These are phyloP conservation scores for Paxillus ammoniavirescens DNA, from an alignment of 768 basidiomycete genomes.

Conservation along the genomic window DNA sequence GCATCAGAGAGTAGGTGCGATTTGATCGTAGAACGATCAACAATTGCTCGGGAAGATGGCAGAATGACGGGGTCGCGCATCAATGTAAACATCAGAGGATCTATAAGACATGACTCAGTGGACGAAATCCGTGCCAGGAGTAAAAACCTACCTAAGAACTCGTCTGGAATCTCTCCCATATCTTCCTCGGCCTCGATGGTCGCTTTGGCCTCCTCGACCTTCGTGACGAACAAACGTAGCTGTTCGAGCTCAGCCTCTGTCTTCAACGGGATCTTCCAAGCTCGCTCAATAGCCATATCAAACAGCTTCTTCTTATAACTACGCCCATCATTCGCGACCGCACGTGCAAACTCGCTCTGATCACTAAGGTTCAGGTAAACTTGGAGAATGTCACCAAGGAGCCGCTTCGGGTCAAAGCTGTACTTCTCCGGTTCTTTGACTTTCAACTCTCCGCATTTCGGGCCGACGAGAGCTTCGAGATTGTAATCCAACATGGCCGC, in stretches of 20 bases:
- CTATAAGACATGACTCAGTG: slow-evolving; percentile 36
- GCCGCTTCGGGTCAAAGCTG: slow-evolving; percentile 78
- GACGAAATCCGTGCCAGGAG: not conserved
- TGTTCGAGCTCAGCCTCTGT: slow-evolving; percentile 71
- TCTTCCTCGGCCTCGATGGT: slow-evolving; percentile 87
- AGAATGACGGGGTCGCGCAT: slow-evolving; percentile 95
- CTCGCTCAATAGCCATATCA: slow-evolving; percentile 69
- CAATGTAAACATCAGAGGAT: slow-evolving; percentile 85
- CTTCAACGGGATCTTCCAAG: slow-evolving; percentile 64
- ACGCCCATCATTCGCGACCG: slow-evolving; percentile 91
- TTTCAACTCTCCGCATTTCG: slow-evolving; percentile 80
- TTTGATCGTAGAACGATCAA: slow-evolving; percentile 93
- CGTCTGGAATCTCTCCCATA: slow-evolving; percentile 90
- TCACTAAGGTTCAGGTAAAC: slow-evolving; percentile 88
- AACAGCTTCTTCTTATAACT: slow-evolving; percentile 88
- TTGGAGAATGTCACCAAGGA: slow-evolving; percentile 85
- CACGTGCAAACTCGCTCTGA: slow-evolving; percentile 73
- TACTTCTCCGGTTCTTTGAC: slow-evolving; percentile 87
- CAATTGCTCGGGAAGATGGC: slow-evolving; percentile 72
- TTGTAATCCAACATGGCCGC: slow-evolving; percentile 98
- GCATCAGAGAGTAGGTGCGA: slow-evolving; percentile 89
- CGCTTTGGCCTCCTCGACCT: slow-evolving; percentile 83
- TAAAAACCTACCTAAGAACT: slow-evolving; percentile 74
- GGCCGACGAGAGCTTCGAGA: slow-evolving; percentile 84
- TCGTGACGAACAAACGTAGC: slow-evolving; percentile 66